Evolutionary conservation across 2,329 filamentous ascomycete genomes (phyloP), one percentile per base, ranked within the genome.

Genomic region (Tolypocladium capitatum): DNA sequence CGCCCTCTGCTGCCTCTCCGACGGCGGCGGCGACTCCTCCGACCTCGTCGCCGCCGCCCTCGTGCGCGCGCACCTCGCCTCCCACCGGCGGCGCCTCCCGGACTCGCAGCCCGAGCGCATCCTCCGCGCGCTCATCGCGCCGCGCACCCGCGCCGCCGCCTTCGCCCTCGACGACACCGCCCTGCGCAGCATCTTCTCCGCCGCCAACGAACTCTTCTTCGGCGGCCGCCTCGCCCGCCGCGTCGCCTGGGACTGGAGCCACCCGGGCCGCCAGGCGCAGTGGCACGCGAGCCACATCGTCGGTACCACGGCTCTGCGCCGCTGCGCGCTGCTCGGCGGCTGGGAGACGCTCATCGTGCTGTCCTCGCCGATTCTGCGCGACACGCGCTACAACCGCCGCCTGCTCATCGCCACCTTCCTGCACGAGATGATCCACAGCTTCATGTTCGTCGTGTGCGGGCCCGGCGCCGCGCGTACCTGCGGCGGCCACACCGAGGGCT

Each of bases 341-440:
- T 80, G 74, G 56, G 80, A 83, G 60, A 81, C 79, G 1, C 66
- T 81, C 27, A 80, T 84, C 45, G 72, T 80, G 5, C 64, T 83
- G 13, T 82, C 78, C 4, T 69, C 70, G 2, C 73, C 76, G 0
- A 78, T 83, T 14, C 68, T 83, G n/a, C 67, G 66, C 35, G 69
- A 75, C 52, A 68, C 62, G 14, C 69, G 66, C 44, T 83, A 79
- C 60, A 80, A 78, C 58, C 66, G 79, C 5, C 69, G 77, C 7
- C 67, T 83, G 16, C 69, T 83, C 47, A 80, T 83, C 44, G 78
- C 76, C 7, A 80, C 80, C 0, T 82, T 84, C 52, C 57, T 84
- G 43, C 80, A 83, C 57, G 80, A 84, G 62, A 72, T 83, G 54
- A 79, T 83, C 43, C 80, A 83, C 62, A 79, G 78, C 61, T 83